Evolutionary conservation across 176 grass and related monocot species (phyloP), one percentile per base, ranked within the genome.

Genomic region (Eragrostis nindensis): DNA sequence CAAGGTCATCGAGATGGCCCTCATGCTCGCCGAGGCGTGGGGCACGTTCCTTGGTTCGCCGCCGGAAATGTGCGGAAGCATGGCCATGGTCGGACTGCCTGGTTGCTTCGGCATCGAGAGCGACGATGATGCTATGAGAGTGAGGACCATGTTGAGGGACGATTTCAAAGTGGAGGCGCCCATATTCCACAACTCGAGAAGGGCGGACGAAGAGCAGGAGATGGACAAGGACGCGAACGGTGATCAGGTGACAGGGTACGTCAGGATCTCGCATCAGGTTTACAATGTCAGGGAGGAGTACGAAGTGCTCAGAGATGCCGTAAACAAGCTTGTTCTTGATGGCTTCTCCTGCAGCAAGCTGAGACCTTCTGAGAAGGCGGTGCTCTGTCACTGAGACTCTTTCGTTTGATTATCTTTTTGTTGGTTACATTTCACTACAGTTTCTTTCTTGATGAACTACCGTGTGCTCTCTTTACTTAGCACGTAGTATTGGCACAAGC

Each of bases 221-320:
- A 80, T 62, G 46, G 46, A 40, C 53, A 77, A 50, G 29, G 81
- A 89, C 49, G 72, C 70, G 11, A 83, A 48, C 43, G 76, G 66
- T 48, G 82, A 75, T 86, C 27, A 19, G 21, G 72, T 95, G 24
- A 99, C 86, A n/a, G 96, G 81, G 15, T 95, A 99, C 62, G 89
- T 87, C 17, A 91, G 96, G 69, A 95, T 99, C 61, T 99, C 96
- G n/a, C 82, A 95, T 78, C 93, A 95, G 82, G 87, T 99, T 44
- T 99, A 99, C 86, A 99, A 99, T 85, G 91, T 88, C 68, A 92
- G 74, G n/a, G 87, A 90, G 45, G 93, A 99, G 18, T 95, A 95
- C 55, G 75, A 88, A 61, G 76, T 82, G 62, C 79, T 99, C 29
- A 90, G 90, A 65, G 93, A 95, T 68, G 92, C 84, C 27, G 61